Conservation (phyloP, 108 stramenopile genomes). For the Aurantiochytrium sp. region DNA sequence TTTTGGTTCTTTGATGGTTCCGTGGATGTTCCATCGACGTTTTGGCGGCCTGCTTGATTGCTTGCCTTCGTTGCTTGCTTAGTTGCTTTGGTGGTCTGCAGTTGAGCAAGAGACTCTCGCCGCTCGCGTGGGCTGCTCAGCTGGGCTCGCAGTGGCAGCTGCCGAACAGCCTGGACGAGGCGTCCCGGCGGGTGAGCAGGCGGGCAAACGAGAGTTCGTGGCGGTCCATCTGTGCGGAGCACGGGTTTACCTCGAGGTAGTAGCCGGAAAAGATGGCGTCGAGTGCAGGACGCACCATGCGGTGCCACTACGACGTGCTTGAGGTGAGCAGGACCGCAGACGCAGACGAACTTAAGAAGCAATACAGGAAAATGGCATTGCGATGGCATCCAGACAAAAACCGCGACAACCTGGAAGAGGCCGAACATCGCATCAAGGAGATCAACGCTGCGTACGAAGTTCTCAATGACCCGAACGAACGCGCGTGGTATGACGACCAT, state of each 20-base stretch:
- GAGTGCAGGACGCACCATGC: not conserved
- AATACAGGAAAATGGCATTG: constrained; percentile 23
- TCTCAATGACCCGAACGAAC: constrained; percentile 34
- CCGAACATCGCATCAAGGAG: constrained; percentile 19
- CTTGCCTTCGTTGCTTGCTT: too few species aligned
- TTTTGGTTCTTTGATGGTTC: too few species aligned
- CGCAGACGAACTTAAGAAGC: constrained; percentile 22
- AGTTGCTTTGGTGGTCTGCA: too few species aligned
- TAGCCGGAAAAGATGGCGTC: not conserved
- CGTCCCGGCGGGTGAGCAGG: too few species aligned
- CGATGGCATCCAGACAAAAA: constrained; percentile 42
- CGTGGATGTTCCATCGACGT: too few species aligned
- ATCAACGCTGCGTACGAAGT: constrained; percentile 30
- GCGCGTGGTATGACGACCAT: constrained; percentile 37
- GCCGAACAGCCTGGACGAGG: too few species aligned
- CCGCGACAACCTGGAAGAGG: constrained; percentile 13
- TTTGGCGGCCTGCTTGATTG: too few species aligned
- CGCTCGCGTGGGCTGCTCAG: too few species aligned
- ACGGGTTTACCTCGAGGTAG: not conserved
- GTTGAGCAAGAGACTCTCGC: too few species aligned
- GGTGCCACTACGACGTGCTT: constrained; percentile 15
- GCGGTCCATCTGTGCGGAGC: not conserved
- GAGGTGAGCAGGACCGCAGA: not conserved
- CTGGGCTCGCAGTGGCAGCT: too few species aligned
- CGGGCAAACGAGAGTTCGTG: not conserved